Base-by-base conservation (phyloP, 2,329 filamentous ascomycete species). In the Aureobasidium uvarum region DNA sequence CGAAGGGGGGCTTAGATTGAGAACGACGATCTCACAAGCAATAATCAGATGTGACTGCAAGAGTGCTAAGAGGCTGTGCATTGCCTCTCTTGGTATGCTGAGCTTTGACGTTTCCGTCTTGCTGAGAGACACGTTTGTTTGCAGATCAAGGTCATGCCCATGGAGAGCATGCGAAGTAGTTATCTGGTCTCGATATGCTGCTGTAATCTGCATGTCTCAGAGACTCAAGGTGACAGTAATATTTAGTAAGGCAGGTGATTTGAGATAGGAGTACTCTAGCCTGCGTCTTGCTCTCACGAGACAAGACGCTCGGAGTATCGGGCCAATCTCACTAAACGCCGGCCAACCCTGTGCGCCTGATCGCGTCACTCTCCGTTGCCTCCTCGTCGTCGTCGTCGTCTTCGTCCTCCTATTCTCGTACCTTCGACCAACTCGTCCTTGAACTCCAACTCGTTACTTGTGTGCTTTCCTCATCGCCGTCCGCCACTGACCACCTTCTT, bases 401-500 rank as follows among this genome's bases (percentile, higher is more conserved):
- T 28, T 46, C 43, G 46, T 31, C 20, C 59, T 62, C 60, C 60
- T 63, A 62, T 63, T 45, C 48, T 63, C 60, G 48, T 39, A 63
- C 36, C 48, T 54, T 63, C 48, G 6, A 33, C 46, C 59, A 28
- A 51, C 43, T 50, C 58, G 23, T 18, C 41, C 36, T 51, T 36
- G 20, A 14, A 46, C 11, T 58, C 55, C 25, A 58, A 28, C 18
- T 36, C 6, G n/a, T 41, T 18, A 28, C 38, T 38, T 38, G 1
- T 28, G 13, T 11, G 31, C 56, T 25, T 8, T 10, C 18, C 41
- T 48, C 14, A 13, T 46, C 5, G 18, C 6, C 41, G 10, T 33
- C 14, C 51, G 43, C 10, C 51, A 48, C 31, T 28, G 41, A n/a
- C n/a, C 62, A 36, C 45, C 72, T 67, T 70, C 78, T 72, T 70